A percentile compares a stretch with the other conserved stretches of the same genome.
phyloP scores from a whole-genome alignment of 75 land plant species.

The Adiantum capillusveneris region DNA sequence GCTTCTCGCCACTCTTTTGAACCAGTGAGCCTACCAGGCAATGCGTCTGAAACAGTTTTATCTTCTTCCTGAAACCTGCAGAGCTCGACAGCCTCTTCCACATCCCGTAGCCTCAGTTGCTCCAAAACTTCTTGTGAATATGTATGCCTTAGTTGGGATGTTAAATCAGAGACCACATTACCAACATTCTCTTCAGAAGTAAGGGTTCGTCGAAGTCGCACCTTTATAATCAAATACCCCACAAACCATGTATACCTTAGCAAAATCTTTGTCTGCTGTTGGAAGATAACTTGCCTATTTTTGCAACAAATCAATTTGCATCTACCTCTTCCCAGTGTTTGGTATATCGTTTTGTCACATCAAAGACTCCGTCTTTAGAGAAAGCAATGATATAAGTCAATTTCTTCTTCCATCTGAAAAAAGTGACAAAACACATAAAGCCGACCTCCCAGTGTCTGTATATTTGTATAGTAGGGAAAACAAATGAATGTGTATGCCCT shows the following conservation, averaged over 20 bases:
- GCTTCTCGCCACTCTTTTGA: constrained; percentile 69
- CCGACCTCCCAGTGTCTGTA: no score
- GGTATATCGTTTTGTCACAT: constrained; percentile 94
- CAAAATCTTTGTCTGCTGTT: no score
- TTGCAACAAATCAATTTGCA: no score
- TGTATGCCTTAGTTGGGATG: constrained; percentile 37
- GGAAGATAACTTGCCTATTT: no score
- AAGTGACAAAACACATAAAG: no score
- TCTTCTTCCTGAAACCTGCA: constrained; percentile 18
- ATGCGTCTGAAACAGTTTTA: constrained; percentile 27
- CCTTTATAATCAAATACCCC: constrained; percentile 50
- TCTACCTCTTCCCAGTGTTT: constrained; percentile 82
- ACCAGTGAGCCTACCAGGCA: constrained; percentile 93
- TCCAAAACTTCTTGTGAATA: constrained; percentile 25
- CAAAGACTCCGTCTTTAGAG: constrained; percentile 83
- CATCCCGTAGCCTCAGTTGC: constrained; percentile 44
- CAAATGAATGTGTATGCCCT: no score
- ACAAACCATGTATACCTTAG: no score
- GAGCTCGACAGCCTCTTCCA: constrained; percentile 47
- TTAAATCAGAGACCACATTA: constrained; percentile 38
- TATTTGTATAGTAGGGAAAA: no score
- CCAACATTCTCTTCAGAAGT: constrained; percentile 43
- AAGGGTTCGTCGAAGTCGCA: constrained; percentile 49
- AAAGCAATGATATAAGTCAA: constrained; percentile 80
- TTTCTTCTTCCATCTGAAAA: constrained; percentile 73